Evolutionary conservation across 495 filamentous ascomycete species (phyloP), one percentile per base, ranked within the genome.

Genomic region (Oidiodendron maius): DNA sequence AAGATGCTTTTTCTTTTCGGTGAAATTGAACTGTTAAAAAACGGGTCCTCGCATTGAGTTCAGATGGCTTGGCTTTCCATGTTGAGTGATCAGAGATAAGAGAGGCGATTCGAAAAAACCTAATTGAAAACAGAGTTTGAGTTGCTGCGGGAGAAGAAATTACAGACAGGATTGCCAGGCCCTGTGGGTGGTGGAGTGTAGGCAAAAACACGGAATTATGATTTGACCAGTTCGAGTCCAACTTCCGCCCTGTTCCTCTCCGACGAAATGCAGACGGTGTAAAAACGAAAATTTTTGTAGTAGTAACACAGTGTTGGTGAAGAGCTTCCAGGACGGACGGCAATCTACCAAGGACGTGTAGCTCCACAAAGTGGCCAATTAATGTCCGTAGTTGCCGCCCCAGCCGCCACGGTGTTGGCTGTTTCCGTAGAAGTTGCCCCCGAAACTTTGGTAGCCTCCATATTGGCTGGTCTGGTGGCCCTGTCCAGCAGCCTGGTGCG

Each of bases 341-440:
- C 30, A 52, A 55, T 49, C 46, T 44, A 52, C 55, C 53, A 60
- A 46, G 38, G 55, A 55, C 46, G 50, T 53, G 59, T 36, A 34
- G 42, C 46, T 56, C 51, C 44, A 39, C 45, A 44, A 30, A 16
- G 46, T 39, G 40, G 45, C 44, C 44, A 54, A 50, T 61, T 40
- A 63, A 45, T 55, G 50, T 56, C 64, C 63, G 61, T 89, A 88
- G 69, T 87, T 87, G 62, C 77, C 80, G 55, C 81, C 84, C 81
- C 84, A 89, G 44, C 76, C 77, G 44, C 72, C 67, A 34, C 69
- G 70, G 36, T 67, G 68, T 28, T 67, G 69, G 54, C 57, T 69
- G 48, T 66, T 71, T 37, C 75, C 74, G 42, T 71, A 72, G 40
- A 76, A 72, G 48, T 69, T 68, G 53, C 72, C 76, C 22, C 76